Evolutionary conservation across 176 grass and related monocot species (phyloP), one percentile per base, ranked within the genome.

Genomic region (Bolboschoenus planiculmis): DNA sequence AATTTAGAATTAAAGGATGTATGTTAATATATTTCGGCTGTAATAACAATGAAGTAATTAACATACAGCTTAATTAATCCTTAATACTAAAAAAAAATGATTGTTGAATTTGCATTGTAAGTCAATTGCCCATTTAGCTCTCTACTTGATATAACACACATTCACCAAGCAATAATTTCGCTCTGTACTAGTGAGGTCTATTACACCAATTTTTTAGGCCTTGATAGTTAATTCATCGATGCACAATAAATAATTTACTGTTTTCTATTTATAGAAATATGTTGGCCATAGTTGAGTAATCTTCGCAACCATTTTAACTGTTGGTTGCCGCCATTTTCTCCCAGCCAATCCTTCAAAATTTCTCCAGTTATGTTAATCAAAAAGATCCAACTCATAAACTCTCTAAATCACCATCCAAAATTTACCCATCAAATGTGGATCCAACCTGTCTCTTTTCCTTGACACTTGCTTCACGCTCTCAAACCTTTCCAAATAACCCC

Each of bases 261-360:
- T 8, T 31, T 76, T 21, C 14, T 33, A 53, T 53, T 51, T 77
- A 77, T 76, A 33, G 10, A 77, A 4, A 31, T 9, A 53, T 31
- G 3, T 33, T 33, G 14, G 72, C 4, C 0, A 53, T 53, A 53
- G 3, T 20, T 51, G 46, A 1, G 27, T 47, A 77, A 53, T 77
- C 2, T 77, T 51, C 14, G 35, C 26, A 77, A 77, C 43, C 26
- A 31, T 18, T 5, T 33, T 34, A 53, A 77, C 72, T 31, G 73
- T 86, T 86, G 10, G 23, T 86, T 88, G 88, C 88, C 93, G 88
- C 88, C 84, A 89, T 89, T 89, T 83, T 85, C 93, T 95, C 93
- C 72, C 37, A 30, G 51, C 90, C 92, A 86, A 70, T 82, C 85
- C 76, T 91, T 78, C 8, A 39, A 63, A 70, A 65, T 31, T 26